Percentiles rank a stretch among this genome's conserved stretches.
phyloP scores from a whole-genome alignment of 225 moss, liverwort and hornwort species.

The Marchantia polymorpha region DNA sequence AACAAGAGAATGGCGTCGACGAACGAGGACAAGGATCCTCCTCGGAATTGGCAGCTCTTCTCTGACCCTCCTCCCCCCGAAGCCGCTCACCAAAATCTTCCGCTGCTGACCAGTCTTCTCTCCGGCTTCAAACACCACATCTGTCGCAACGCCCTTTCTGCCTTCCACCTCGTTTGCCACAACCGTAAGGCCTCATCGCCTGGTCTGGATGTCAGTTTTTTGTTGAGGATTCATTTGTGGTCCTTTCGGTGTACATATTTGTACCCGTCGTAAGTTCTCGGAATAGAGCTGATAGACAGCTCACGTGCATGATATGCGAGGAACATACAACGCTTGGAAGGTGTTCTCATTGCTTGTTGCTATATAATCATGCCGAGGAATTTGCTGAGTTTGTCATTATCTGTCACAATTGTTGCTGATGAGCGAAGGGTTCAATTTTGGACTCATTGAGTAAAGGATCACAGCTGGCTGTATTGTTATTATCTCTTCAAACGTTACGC shows the following conservation, averaged over 20 bases:
- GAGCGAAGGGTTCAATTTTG: too few species aligned
- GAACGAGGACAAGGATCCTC: constrained; percentile 32
- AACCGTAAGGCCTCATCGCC: constrained; percentile 18
- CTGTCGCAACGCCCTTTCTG: constrained; percentile 22
- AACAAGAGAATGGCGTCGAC: constrained; percentile 38
- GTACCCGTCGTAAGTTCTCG: background rate
- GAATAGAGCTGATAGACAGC: background rate
- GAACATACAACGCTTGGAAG: background rate
- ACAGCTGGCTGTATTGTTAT: too few species aligned
- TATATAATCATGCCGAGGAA: too few species aligned
- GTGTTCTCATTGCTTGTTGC: too few species aligned
- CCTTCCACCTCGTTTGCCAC: constrained; percentile 22
- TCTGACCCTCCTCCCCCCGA: background rate
- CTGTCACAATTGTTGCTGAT: too few species aligned
- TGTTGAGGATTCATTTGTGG: background rate
- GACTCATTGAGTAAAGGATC: too few species aligned
- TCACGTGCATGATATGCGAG: background rate
- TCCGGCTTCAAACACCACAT: constrained; percentile 30
- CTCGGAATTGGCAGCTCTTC: constrained; percentile 12
- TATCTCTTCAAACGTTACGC: too few species aligned
- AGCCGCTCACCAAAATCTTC: constrained; percentile 5
- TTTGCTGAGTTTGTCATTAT: too few species aligned
- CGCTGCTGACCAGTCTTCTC: constrained; percentile 22
- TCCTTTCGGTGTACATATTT: background rate
- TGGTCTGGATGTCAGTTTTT: background rate